phyloP scores from a whole-genome alignment of 208 protist species.

The Trypanosoma avium region DNA sequence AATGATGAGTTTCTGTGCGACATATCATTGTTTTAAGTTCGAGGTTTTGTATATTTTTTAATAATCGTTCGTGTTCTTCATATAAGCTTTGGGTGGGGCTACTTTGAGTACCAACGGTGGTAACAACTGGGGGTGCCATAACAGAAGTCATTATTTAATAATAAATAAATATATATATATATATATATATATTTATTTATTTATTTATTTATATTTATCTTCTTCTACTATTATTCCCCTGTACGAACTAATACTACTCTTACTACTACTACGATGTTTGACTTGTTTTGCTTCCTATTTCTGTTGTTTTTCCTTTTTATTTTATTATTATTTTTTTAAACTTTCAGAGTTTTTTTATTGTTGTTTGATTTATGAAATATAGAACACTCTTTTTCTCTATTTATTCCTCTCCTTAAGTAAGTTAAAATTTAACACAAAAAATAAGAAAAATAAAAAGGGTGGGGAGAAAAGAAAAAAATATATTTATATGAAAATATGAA shows the following conservation, averaged over 20 bases:
- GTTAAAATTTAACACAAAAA: background rate
- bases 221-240: too few species aligned
- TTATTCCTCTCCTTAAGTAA: background rate
- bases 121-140: slow-evolving; percentile 6
- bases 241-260: too few species aligned
- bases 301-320: background rate
- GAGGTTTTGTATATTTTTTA: slow-evolving; percentile 65
- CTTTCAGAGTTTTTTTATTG: background rate
- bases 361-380: too few species aligned
- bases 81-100: slow-evolving; percentile 35
- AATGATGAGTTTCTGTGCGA: slow-evolving; percentile 87
- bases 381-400: background rate
- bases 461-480: slow-evolving; percentile 14
- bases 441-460: slow-evolving; percentile 20
- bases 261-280: too few species aligned
- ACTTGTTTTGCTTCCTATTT: background rate
- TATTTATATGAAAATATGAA: background rate
- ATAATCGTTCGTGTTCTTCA: slow-evolving; percentile 81
- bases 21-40: slow-evolving; percentile 91
- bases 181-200: background rate
- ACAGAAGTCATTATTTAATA: slow-evolving; percentile 9
- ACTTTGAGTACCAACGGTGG: background rate
- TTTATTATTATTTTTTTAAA: background rate
- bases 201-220: background rate
- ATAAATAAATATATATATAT: background rate